Evolutionary conservation across 495 filamentous ascomycete species (phyloP).

Genomic region (Podospora didyma): DNA sequence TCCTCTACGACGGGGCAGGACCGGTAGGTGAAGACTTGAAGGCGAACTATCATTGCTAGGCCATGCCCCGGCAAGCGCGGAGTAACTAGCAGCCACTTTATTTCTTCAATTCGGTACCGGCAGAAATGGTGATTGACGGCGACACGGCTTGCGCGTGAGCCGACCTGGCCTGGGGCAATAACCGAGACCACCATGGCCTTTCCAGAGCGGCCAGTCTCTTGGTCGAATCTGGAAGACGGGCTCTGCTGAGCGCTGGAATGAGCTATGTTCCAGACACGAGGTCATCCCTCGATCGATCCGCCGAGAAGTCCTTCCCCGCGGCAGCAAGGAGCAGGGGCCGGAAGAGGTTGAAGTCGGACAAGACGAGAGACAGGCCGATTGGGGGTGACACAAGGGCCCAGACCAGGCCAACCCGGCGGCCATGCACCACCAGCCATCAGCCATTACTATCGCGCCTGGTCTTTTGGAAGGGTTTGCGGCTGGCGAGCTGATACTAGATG

Average conservation of each 20-base stretch:
- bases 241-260: too few relatives aligned
- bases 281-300: neutral
- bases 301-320: neutral
- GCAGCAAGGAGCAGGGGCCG: neutral
- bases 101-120: slow-evolving; percentile 16
- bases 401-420: too few relatives aligned
- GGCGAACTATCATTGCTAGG: neutral
- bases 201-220: neutral
- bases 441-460: too few relatives aligned
- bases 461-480: too few relatives aligned
- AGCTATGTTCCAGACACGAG: neutral
- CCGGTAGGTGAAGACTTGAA: neutral
- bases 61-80: neutral
- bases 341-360: neutral
- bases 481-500: too few relatives aligned
- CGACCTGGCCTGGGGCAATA: slow-evolving; percentile 1
- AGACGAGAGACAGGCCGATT: neutral
- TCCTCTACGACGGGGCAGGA: neutral
- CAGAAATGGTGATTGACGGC: slow-evolving; percentile 16
- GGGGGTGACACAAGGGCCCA: neutral
- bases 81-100: neutral
- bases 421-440: too few relatives aligned
- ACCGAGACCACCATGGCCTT: slow-evolving; percentile 5
- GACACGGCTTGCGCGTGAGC: slow-evolving; percentile 9
- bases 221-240: neutral